Percentiles rank a stretch among this genome's conserved stretches.
These are phyloP conservation scores for Pezicula rhizophila DNA, from an alignment of 2,329 filamentous ascomycete species.

Conservation along the genomic window DNA sequence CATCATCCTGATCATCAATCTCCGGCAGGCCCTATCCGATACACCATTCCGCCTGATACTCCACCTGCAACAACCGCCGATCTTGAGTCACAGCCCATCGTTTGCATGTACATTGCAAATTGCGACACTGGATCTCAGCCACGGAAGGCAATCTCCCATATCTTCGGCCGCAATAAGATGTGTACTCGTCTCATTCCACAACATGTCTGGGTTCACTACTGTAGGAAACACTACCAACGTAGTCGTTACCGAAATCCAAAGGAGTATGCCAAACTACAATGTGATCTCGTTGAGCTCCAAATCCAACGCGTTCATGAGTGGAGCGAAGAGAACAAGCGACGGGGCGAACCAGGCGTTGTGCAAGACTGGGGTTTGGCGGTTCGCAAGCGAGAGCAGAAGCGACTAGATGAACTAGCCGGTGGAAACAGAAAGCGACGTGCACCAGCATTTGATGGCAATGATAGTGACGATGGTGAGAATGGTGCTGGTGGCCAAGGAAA, in stretches of 20 bases:
- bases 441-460: conserved; percentile 16
- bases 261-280: conserved; percentile 56
- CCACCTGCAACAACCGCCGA: conserved; percentile 14
- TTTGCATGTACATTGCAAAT: conserved; percentile 49
- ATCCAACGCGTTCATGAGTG: conserved; percentile 57
- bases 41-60: conserved; percentile 13
- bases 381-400: conserved; percentile 58
- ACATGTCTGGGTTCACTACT: conserved; percentile 68
- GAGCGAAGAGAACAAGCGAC: conserved; percentile 44
- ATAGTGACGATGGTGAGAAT: conserved; percentile 20
- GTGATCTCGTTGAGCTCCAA: conserved; percentile 56
- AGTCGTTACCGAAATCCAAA: conserved; percentile 60
- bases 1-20: conserved; percentile 19
- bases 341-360: conserved; percentile 38
- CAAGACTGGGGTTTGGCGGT: conserved; percentile 55
- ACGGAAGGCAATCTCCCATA: conserved; percentile 73
- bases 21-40: conserved; percentile 10
- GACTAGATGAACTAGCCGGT: conserved; percentile 37
- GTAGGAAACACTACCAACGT: conserved; percentile 79
- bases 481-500: conserved; percentile 12
- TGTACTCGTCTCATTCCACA: conserved; percentile 66
- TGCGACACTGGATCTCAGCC: conserved; percentile 55
- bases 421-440: conserved; percentile 21
- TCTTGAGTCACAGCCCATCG: conserved; percentile 9
- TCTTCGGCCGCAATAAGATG: conserved; percentile 78